phyloP scores from a whole-genome alignment of 352 stramenopile species.

The Globisporangium okanoganense region DNA sequence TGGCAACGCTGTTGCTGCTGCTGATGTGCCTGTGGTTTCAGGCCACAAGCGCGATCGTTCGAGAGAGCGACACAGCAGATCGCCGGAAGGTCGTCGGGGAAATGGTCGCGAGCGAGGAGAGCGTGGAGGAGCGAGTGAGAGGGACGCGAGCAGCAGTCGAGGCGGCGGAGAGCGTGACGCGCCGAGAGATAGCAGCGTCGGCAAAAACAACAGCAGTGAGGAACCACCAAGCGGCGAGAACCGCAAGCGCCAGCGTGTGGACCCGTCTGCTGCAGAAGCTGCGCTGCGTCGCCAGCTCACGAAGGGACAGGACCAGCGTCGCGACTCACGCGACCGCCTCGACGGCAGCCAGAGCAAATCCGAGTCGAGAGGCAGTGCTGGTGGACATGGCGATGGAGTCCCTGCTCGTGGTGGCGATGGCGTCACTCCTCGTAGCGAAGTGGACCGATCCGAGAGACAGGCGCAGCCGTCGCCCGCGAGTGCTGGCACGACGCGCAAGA shows the following conservation, averaged over 20 bases:
- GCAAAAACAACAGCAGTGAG: constrained; percentile 17
- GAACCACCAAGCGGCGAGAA: constrained; percentile 20
- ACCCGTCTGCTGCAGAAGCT: constrained; percentile 46
- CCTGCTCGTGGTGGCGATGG: not conserved
- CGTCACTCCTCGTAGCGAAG: not conserved
- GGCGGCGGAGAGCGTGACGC: constrained; percentile 3
- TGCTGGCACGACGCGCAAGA: constrained; percentile 39
- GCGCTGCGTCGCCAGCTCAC: constrained; percentile 65
- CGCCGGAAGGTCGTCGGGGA: constrained; percentile 25
- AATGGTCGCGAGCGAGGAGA: constrained; percentile 33
- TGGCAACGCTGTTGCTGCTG: constrained; percentile 9
- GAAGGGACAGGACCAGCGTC: constrained; percentile 38
- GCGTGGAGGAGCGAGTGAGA: constrained; percentile 24
- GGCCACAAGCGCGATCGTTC: constrained; percentile 27
- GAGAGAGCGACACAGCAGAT: constrained; percentile 34
- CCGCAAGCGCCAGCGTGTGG: constrained; percentile 51
- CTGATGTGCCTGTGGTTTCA: constrained; percentile 5
- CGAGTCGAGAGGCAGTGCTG: not conserved
- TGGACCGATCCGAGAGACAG: constrained; percentile 9
- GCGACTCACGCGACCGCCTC: constrained; percentile 1
- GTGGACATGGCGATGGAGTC: not conserved
- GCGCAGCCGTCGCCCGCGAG: not conserved
- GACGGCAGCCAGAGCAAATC: constrained; percentile 1
- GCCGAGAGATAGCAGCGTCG: constrained; percentile 12
- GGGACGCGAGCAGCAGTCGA: constrained; percentile 19